A percentile compares a stretch with the other conserved stretches of the same genome.
These are phyloP conservation scores for Lepidopterella palustris DNA, from an alignment of 495 filamentous ascomycete species.

Conservation along the genomic window DNA sequence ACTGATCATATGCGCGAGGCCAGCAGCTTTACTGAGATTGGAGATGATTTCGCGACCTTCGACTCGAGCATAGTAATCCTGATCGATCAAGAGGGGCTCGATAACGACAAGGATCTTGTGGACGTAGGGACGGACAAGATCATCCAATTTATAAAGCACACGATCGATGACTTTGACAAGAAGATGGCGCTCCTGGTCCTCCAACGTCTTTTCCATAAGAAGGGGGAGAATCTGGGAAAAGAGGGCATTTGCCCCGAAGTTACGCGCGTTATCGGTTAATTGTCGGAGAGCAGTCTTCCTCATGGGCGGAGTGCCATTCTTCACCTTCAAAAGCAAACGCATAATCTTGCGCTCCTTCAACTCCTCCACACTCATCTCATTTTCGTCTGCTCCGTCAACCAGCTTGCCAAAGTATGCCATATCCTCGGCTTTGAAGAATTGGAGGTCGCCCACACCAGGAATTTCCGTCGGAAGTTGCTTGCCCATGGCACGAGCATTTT, in stretches of 20 bases:
- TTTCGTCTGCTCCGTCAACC: conserved; percentile 91
- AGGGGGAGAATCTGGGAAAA: conserved; percentile 98
- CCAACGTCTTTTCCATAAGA: conserved; percentile 96
- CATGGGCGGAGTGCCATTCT: conserved; percentile 99
- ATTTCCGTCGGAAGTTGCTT: conserved; percentile 96
- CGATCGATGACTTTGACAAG: conserved; percentile 99
- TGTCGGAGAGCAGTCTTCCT: conserved; percentile 98
- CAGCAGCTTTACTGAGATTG: conserved; percentile 92
- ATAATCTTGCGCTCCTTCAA: conserved; percentile 98
- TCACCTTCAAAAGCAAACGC: conserved; percentile 93
- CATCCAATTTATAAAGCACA: conserved; percentile 96
- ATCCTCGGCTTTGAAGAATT: conserved; percentile 98
- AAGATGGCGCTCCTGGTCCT: conserved; percentile 97
- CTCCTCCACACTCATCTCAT: conserved; percentile 84
- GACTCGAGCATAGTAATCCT: conserved; percentile 98
- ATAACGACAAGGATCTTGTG: conserved; percentile 99
- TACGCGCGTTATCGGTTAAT: conserved; percentile 93
- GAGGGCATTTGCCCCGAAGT: conserved; percentile 89
- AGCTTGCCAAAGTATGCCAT: conserved; percentile 99
- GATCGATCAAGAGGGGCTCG: conserved; percentile 95
- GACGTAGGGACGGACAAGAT: conserved; percentile 91
- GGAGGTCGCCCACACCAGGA: conserved; percentile 91
- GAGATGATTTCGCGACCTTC: conserved; percentile 99
- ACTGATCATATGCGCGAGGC: conserved; percentile 98
- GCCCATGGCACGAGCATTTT: conserved; percentile 67